phyloP scores from a whole-genome alignment of 306 rosid genomes.

The Medicago truncatula region MtrunA17r5.0-ANR NC_053045.1:35947001-35947500 shows the following conservation, averaged over 20 bases:
- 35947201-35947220: slow-evolving; percentile 11
- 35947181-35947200: slow-evolving; percentile 10
- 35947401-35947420: background rate
- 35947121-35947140: background rate
- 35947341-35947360: slow-evolving; percentile 7
- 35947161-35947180: slow-evolving; percentile 49
- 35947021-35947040: slow-evolving; percentile 65
- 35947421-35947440: background rate
- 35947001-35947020: slow-evolving; percentile 75
- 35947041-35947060: slow-evolving; percentile 66
- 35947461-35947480: background rate
- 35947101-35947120: background rate
- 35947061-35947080: slow-evolving; percentile 61
- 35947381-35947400: background rate
- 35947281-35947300: background rate
- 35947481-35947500: slow-evolving; percentile 1
- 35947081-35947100: slow-evolving; percentile 22
- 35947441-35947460: background rate
- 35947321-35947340: slow-evolving; percentile 15
- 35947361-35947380: background rate
- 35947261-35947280: slow-evolving; percentile 1
- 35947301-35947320: slow-evolving; percentile 1
- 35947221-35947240: slow-evolving; percentile 13
- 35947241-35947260: slow-evolving; percentile 5
- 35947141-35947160: slow-evolving; percentile 45